Percentiles rank a stretch among this genome's conserved stretches.
Evolutionary conservation across 352 stramenopile genomes (phyloP).

Genomic region (Aphanomyces euteiches): DNA sequence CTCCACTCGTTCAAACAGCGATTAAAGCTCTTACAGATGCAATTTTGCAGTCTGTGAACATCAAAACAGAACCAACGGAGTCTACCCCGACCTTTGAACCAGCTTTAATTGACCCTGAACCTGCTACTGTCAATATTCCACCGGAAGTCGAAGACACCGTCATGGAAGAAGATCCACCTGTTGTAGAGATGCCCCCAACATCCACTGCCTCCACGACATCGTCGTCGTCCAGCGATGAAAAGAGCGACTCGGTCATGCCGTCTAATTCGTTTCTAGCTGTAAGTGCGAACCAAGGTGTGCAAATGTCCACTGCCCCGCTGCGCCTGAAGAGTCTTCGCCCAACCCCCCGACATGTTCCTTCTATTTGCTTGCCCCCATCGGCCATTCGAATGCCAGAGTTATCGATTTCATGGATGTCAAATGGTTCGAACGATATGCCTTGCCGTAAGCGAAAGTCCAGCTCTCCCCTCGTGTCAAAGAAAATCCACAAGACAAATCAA

Average conservation of each 20-base stretch:
- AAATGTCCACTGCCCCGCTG: no score
- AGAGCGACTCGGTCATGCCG: no score
- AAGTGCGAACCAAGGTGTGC: no score
- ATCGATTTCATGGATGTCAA: neutral
- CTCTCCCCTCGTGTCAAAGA: neutral
- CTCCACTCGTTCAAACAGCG: neutral
- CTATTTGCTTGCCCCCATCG: neutral
- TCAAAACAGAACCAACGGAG: neutral
- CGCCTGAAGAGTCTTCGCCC: no score
- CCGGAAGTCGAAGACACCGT: no score
- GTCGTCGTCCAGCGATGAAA: no score
- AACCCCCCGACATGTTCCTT: neutral
- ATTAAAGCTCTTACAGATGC: neutral
- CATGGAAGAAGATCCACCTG: no score
- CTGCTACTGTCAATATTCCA: no score
- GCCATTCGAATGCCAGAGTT: neutral
- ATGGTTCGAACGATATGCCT: neutral
- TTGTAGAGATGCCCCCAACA: no score
- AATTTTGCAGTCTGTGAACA: neutral
- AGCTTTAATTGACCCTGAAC: neutral
- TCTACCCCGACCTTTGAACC: neutral
- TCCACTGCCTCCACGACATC: no score
- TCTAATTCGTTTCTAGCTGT: no score
- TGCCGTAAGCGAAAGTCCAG: neutral
- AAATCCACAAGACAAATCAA: neutral